These are phyloP conservation scores for Aspergillus conjunctus DNA, from an alignment of 495 filamentous ascomycete species.

Conservation along the genomic window DNA sequence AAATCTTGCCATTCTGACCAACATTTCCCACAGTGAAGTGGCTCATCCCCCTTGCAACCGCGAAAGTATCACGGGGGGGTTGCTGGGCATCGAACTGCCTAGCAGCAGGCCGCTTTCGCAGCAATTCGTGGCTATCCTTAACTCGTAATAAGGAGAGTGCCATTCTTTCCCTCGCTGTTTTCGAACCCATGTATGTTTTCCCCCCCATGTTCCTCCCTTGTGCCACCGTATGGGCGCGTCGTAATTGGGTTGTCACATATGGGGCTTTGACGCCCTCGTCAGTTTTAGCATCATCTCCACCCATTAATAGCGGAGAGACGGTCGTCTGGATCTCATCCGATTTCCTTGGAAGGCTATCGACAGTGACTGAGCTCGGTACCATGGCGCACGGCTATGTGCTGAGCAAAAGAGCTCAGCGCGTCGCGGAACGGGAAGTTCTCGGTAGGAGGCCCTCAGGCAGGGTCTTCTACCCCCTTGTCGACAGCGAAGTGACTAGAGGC, in stretches of 20 bases:
- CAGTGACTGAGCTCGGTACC: slow-evolving; percentile 20
- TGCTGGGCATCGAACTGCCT: slow-evolving; percentile 42
- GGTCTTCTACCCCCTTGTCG: slow-evolving; percentile 10
- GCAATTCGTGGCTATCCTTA: slow-evolving; percentile 51
- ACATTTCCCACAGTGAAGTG: slow-evolving; percentile 95
- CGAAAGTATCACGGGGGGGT: slow-evolving; percentile 34
- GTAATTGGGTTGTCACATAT: slow-evolving; percentile 33
- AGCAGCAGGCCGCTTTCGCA: slow-evolving; percentile 44
- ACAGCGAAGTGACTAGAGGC: not conserved
- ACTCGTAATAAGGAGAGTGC: slow-evolving; percentile 41
- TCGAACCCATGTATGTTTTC: slow-evolving; percentile 37
- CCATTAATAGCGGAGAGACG: slow-evolving; percentile 12
- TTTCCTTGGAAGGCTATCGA: slow-evolving; percentile 13
- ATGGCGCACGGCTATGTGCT: slow-evolving; percentile 19
- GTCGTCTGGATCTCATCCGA: slow-evolving; percentile 15
- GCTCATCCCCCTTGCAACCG: slow-evolving; percentile 56
- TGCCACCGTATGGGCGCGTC: slow-evolving; percentile 49
- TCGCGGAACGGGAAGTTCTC: not conserved
- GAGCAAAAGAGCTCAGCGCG: slow-evolving; percentile 10
- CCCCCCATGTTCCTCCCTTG: slow-evolving; percentile 36
- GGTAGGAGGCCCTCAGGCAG: slow-evolving; percentile 2
- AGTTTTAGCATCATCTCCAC: slow-evolving; percentile 16
- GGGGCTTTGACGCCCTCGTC: slow-evolving; percentile 25
- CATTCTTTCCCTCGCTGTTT: slow-evolving; percentile 35
- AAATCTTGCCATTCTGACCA: slow-evolving; percentile 90